Conservation (phyloP, 2,329 filamentous ascomycete species). For the Aspergillus tanneri region DNA sequence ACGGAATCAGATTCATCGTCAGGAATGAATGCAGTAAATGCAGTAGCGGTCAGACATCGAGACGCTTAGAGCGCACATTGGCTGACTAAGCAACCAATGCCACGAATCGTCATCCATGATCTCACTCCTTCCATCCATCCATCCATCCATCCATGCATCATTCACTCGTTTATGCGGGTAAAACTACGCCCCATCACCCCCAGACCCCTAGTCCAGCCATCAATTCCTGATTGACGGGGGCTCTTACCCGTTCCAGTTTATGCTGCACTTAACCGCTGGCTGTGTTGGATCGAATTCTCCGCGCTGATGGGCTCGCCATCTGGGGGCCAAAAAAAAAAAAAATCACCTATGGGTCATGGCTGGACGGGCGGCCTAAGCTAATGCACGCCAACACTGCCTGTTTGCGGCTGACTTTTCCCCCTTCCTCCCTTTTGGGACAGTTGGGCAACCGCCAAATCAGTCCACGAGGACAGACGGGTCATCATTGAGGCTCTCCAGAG, state of each 20-base stretch:
- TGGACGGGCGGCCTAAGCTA: not conserved
- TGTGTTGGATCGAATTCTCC: not conserved
- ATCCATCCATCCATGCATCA: no score
- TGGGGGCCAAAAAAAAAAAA: conserved; percentile 1
- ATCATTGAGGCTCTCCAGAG: not conserved
- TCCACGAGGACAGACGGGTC: not conserved
- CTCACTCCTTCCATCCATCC: no score
- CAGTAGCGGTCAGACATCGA: no score
- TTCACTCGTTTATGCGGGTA: no score
- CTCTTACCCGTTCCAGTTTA: not conserved
- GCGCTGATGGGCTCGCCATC: not conserved
- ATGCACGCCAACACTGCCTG: not conserved
- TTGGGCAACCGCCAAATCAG: not conserved
- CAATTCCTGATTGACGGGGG: not conserved
- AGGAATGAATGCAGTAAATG: no score
- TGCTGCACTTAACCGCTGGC: not conserved
- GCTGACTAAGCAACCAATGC: no score
- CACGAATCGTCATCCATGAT: no score
- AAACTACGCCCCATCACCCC: not conserved
- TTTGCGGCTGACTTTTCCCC: not conserved
- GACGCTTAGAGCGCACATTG: no score
- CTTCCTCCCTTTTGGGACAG: not conserved
- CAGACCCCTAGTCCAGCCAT: not conserved
- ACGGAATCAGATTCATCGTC: no score
- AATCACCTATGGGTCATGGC: no score